phyloP scores from a whole-genome alignment of 306 rosid genomes.

The Prunus dulcis region DNA sequence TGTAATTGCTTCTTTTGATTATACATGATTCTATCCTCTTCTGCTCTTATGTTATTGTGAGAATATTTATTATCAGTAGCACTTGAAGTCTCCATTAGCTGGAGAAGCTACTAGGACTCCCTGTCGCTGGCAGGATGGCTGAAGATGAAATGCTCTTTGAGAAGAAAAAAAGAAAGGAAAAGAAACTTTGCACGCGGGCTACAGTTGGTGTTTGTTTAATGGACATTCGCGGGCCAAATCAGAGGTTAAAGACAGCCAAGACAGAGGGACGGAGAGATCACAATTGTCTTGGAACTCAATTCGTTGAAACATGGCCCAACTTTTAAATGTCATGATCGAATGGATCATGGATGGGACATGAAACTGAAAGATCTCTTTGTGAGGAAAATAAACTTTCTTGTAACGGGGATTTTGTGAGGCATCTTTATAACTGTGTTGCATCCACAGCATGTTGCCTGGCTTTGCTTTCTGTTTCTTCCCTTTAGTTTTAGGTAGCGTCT shows the following conservation, averaged over 20 bases:
- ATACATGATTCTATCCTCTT: neutral
- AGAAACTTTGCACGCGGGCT: no score
- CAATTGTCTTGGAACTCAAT: neutral
- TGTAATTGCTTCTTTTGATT: neutral
- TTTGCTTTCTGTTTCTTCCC: neutral
- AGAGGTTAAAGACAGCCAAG: no score
- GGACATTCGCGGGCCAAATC: no score
- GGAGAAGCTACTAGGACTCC: no score
- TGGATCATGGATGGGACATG: neutral
- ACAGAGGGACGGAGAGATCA: neutral
- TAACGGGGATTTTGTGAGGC: neutral
- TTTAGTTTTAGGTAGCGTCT: neutral
- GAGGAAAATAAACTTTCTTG: neutral
- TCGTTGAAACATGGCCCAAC: neutral
- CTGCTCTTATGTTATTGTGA: no score
- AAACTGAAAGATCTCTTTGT: neutral
- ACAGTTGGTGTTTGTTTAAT: no score
- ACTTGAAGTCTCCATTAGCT: no score
- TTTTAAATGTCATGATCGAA: neutral
- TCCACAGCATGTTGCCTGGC: neutral
- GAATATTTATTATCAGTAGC: no score
- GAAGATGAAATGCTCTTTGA: no score
- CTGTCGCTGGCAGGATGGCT: no score
- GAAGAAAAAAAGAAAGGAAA: no score
- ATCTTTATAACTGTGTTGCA: neutral